These are phyloP conservation scores for Solanum gandarillasii DNA, from an alignment of 257 asterid genomes.

Conservation along the genomic window DNA sequence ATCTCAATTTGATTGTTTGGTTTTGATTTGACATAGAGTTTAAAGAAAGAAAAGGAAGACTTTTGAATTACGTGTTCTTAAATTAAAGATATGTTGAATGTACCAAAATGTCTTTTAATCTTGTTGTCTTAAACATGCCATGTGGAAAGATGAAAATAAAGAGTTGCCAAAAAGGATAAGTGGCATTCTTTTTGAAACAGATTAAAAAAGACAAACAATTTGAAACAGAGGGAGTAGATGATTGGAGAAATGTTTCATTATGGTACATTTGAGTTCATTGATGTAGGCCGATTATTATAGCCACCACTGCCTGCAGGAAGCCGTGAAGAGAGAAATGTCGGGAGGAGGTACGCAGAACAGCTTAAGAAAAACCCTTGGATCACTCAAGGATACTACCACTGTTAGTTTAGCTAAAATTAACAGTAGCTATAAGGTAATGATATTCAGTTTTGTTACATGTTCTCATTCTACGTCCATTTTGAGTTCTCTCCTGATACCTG, in stretches of 20 bases:
- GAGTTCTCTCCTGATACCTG: not conserved
- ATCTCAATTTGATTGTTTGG: not conserved
- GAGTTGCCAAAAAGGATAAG: not conserved
- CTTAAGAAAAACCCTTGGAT: constrained; percentile 88
- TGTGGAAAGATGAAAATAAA: not conserved
- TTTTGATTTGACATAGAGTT: not conserved
- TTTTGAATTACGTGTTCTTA: not conserved
- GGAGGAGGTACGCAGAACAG: constrained; percentile 81
- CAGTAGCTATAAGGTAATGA: constrained; percentile 79
- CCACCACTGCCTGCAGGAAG: constrained; percentile 12
- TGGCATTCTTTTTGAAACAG: not conserved
- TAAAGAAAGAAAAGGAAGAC: not conserved
- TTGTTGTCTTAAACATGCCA: not conserved
- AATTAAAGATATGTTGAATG: not conserved
- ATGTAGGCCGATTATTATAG: constrained; percentile 2
- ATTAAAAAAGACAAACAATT: not conserved
- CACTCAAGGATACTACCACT: constrained; percentile 89
- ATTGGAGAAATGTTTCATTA: not conserved
- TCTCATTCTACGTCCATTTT: not conserved
- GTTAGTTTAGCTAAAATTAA: constrained; percentile 93
- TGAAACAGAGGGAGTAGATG: not conserved
- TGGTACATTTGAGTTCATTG: constrained; percentile 8
- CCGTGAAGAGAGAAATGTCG: constrained; percentile 48
- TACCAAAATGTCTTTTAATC: not conserved
- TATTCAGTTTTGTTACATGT: not conserved